phyloP scores from a whole-genome alignment of 176 grass and related monocot genomes.

The Lolium perenne region DNA sequence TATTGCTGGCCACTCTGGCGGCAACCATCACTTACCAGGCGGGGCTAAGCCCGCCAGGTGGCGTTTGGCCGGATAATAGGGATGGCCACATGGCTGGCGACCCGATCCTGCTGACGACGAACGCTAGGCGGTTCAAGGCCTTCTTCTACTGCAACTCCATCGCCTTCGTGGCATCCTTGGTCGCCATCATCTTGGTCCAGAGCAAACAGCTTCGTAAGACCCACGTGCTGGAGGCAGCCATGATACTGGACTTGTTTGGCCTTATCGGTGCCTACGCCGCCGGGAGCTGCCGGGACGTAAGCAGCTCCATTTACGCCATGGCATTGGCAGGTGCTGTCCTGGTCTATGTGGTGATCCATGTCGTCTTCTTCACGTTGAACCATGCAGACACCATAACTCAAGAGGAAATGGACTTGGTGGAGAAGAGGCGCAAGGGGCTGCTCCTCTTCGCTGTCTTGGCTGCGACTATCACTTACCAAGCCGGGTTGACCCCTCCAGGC shows the following conservation, averaged over 20 bases:
- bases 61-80: slow-evolving; percentile 23
- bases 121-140: slow-evolving; percentile 1
- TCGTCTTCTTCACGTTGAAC: slow-evolving; percentile 10
- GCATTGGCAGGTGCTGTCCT: not conserved
- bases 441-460: slow-evolving; percentile 45
- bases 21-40: slow-evolving; percentile 60
- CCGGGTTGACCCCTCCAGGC: slow-evolving; percentile 44
- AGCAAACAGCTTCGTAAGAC: not conserved
- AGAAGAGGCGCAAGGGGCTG: slow-evolving; percentile 36
- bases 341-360: not conserved
- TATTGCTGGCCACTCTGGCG: slow-evolving; percentile 52
- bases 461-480: slow-evolving; percentile 49
- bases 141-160: slow-evolving; percentile 58
- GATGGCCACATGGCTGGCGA: slow-evolving; percentile 30
- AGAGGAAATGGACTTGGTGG: not conserved
- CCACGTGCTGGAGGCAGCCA: slow-evolving; percentile 6
- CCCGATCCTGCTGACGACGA: slow-evolving; percentile 13
- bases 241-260: slow-evolving; percentile 48
- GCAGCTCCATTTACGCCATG: slow-evolving; percentile 26
- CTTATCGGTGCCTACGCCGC: slow-evolving; percentile 46
- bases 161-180: slow-evolving; percentile 53
- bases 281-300: slow-evolving; percentile 13
- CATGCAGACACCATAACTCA: not conserved
- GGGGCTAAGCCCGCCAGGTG: slow-evolving; percentile 42
- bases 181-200: slow-evolving; percentile 50